A percentile compares a stretch with the other conserved stretches of the same genome.
phyloP scores from a whole-genome alignment of 1,284 basidiomycete species.

The Leccinum ponderosum region DNA sequence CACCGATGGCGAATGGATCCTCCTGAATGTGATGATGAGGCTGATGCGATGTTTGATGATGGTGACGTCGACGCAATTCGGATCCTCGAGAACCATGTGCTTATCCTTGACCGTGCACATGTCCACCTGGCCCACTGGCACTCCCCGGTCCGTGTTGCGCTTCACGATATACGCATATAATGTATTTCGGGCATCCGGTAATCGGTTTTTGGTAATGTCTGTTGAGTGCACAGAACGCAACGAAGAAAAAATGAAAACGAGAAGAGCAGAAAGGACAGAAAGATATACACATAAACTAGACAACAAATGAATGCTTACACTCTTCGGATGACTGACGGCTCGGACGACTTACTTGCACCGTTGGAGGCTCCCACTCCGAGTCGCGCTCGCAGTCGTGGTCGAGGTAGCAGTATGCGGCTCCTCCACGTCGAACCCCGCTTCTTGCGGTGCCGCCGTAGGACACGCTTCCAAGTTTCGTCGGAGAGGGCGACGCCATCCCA shows the following conservation, averaged over 20 bases:
- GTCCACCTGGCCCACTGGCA: not conserved
- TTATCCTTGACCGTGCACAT: not conserved
- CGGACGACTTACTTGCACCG: not conserved
- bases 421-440: constrained; percentile 19
- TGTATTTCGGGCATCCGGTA: not conserved
- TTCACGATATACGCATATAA: not conserved
- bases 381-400: not conserved
- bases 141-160: constrained; percentile 10
- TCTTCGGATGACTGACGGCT: constrained; percentile 16
- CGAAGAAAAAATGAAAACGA: not conserved
- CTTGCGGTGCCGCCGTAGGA: constrained; percentile 14
- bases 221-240: not conserved
- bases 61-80: constrained; percentile 14
- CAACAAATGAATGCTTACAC: constrained; percentile 7
- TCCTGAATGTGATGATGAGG: not conserved
- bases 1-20: constrained; percentile 26
- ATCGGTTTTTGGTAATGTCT: not conserved
- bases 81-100: constrained; percentile 9
- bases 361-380: not conserved
- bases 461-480: constrained; percentile 9
- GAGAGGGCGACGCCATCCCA: constrained; percentile 19
- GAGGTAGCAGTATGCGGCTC: not conserved
- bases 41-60: not conserved
- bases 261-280: not conserved
- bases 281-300: not conserved